Evolutionary conservation across 106 monocot genomes (phyloP), one percentile per base, ranked within the genome.

Genomic region (Dioscorea alata): DNA sequence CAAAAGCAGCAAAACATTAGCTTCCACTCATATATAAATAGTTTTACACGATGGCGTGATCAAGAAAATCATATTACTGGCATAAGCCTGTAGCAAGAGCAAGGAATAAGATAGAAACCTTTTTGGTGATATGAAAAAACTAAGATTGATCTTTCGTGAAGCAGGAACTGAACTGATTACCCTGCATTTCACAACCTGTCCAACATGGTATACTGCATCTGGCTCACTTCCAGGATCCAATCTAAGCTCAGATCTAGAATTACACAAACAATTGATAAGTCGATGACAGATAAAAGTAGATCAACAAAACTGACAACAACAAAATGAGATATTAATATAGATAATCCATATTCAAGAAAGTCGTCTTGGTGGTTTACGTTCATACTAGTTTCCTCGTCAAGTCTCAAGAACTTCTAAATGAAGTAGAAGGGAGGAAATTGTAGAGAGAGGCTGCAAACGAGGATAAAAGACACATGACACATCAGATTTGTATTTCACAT

Each of bases 131-230:
- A 80, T 72, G n/a, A 83, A 72, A 53, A 99, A 99, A 77, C 89
- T 92, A 72, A 85, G 60, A 67, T 58, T 85, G 53, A 99, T 87
- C 74, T 67, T 92, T 59, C 87, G 78, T 56, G 83, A 69, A 75
- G 81, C 70, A 72, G 84, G 67, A 65, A 67, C 75, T 48, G 81
- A 80, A 79, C 81, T 83, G 21, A 83, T 66, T 75, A 99, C 74
- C 63, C 97, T 81, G 71, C 97, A 99, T 77, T 92, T 99, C 34
- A 99, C 76, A 67, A 99, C 97, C 73, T 99, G 92, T 25, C 92
- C 97, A 85, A 85, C 79, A 71, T 99, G 92, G 81, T 85, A 92
- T 10, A 75, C 74, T 66, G 75, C 59, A 80, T 52, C 69, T 71
- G 89, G 67, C 61, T 92, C 87, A 76, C 61, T 81, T 65, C 87